A percentile compares a stretch with the other conserved stretches of the same genome.
Evolutionary conservation across 2,329 filamentous ascomycete genomes (phyloP).

Genomic region (Exophiala spinifera): DNA sequence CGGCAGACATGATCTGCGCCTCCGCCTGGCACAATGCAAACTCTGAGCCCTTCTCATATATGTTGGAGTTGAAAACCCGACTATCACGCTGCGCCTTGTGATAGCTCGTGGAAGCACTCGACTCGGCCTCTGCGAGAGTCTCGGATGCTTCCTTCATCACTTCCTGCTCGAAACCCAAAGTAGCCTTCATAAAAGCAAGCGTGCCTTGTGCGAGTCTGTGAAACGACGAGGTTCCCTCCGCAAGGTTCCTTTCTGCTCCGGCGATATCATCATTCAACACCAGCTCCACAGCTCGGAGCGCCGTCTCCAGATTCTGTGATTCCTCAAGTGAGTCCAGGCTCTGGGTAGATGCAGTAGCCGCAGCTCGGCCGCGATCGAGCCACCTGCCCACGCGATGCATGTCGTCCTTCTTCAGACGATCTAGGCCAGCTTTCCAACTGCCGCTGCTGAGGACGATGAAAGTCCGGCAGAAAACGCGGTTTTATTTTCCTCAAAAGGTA

Average conservation of each 20-base stretch:
- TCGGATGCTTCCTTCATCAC: slow-evolving; percentile 80
- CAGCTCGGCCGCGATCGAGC: slow-evolving; percentile 69
- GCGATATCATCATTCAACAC: slow-evolving; percentile 92
- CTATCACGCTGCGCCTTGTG: slow-evolving; percentile 67
- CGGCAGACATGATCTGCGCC: slow-evolving; percentile 82
- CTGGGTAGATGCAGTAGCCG: slow-evolving; percentile 52
- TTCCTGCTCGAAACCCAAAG: slow-evolving; percentile 87
- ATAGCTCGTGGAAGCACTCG: slow-evolving; percentile 70
- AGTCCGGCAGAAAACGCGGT: no score
- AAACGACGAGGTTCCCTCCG: slow-evolving; percentile 75
- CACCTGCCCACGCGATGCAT: slow-evolving; percentile 27
- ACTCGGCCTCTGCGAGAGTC: slow-evolving; percentile 71
- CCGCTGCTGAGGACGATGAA: no score
- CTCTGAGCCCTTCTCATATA: slow-evolving; percentile 83
- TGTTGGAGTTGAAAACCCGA: slow-evolving; percentile 54
- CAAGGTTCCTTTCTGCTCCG: slow-evolving; percentile 70
- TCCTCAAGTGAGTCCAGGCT: slow-evolving; percentile 58
- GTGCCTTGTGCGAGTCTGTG: slow-evolving; percentile 81
- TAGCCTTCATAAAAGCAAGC: slow-evolving; percentile 78
- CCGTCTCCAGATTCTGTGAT: slow-evolving; percentile 41
- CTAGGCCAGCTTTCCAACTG: no score
- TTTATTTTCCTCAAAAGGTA: not conserved
- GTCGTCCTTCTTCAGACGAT: not conserved
- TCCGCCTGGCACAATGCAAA: slow-evolving; percentile 81
- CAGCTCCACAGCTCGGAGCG: slow-evolving; percentile 56